These are phyloP conservation scores for Gossypium trilobum DNA, from an alignment of 441 rosid species.

Conservation along the genomic window DNA sequence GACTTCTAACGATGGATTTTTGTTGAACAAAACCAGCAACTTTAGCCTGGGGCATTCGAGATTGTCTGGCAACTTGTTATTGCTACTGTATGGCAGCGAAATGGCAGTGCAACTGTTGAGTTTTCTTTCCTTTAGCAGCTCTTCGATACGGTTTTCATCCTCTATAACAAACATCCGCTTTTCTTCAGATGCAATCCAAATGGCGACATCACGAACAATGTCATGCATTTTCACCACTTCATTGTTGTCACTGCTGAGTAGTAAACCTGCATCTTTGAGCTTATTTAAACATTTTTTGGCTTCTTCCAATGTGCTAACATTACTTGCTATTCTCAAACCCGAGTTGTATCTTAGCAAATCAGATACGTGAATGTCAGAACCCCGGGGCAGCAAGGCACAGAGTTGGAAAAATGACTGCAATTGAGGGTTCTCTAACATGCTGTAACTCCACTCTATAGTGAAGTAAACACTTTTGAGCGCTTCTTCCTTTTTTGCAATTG, in stretches of 20 bases:
- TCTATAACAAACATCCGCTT: background rate
- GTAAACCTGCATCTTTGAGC: conserved; percentile 15
- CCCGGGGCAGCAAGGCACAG: conserved; percentile 10
- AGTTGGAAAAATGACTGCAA: background rate
- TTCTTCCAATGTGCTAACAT: conserved; percentile 9
- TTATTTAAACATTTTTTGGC: conserved; percentile 15
- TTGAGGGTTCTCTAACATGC: background rate
- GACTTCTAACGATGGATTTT: background rate
- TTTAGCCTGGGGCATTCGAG: conserved; percentile 22
- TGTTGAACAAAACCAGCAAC: background rate
- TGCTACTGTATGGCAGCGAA: background rate
- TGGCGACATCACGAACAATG: conserved; percentile 21
- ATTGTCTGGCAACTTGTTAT: conserved; percentile 11
- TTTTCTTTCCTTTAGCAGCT: background rate
- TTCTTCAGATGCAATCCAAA: conserved; percentile 16
- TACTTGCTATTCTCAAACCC: conserved; percentile 22
- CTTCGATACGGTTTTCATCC: background rate
- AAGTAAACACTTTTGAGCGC: background rate
- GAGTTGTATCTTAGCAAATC: conserved; percentile 18
- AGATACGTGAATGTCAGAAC: background rate
- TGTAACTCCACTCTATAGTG: background rate
- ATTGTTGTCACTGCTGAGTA: background rate
- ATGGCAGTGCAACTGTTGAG: background rate
- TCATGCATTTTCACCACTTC: conserved; percentile 17
- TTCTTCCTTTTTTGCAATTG: background rate